Percentiles rank a stretch among this genome's conserved stretches.
Conservation (phyloP, 768 basidiomycete species). For the Phylloporus rhodoxanthus region DNA sequence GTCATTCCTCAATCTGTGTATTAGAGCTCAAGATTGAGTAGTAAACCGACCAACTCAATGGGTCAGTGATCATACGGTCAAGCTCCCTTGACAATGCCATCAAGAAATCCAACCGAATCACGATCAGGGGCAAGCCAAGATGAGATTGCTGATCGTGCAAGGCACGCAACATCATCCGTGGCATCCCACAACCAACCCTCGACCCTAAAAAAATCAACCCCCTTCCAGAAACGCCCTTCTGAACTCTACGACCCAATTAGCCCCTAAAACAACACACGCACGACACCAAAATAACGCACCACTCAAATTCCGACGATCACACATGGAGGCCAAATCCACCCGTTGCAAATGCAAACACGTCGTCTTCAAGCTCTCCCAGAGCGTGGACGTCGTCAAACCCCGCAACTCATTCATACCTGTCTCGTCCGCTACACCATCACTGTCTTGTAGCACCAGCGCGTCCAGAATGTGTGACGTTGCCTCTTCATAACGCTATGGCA, state of each 20-base stretch:
- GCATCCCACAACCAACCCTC: not conserved
- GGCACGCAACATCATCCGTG: not conserved
- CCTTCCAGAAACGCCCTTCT: constrained; percentile 6
- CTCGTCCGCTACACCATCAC: constrained; percentile 59
- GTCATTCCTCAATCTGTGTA: not conserved
- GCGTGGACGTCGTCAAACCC: constrained; percentile 66
- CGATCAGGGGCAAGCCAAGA: not conserved
- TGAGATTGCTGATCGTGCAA: not conserved
- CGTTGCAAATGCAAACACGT: constrained; percentile 78
- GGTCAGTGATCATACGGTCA: not conserved
- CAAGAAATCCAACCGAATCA: not conserved
- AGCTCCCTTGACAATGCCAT: not conserved
- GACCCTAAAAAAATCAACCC: not conserved
- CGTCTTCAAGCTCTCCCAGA: constrained; percentile 88
- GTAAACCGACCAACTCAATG: too few species aligned
- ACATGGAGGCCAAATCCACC: constrained; percentile 67
- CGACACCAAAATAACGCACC: constrained; percentile 30
- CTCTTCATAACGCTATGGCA: constrained; percentile 68
- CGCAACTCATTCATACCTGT: constrained; percentile 44
- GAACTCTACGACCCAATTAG: constrained; percentile 10
- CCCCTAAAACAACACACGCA: not conserved
- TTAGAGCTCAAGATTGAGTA: not conserved
- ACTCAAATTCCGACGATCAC: constrained; percentile 67
- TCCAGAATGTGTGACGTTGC: constrained; percentile 84
- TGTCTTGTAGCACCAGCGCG: constrained; percentile 84